These are phyloP conservation scores for Calonectria hongkongensis DNA, from an alignment of 2,329 filamentous ascomycete species.

Conservation along the genomic window DNA sequence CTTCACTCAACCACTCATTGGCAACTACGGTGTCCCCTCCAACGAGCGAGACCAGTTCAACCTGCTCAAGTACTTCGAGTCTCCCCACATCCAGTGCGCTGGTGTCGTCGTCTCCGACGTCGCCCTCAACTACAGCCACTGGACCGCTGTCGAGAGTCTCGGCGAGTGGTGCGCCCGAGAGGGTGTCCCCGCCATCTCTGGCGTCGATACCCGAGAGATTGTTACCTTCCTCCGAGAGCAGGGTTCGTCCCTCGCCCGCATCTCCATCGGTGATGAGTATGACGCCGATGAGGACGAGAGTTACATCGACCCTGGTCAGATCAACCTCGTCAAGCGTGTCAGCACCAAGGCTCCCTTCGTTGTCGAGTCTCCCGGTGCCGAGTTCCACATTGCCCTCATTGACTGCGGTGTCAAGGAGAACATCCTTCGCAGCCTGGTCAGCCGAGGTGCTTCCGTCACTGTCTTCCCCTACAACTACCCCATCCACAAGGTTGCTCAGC, in stretches of 20 bases:
- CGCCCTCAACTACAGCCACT: conserved; percentile 95
- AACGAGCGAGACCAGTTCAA: conserved; percentile 89
- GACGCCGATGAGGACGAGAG: conserved; percentile 98
- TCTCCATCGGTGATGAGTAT: conserved; percentile 97
- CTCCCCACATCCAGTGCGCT: conserved; percentile 95
- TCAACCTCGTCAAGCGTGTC: conserved; percentile 96
- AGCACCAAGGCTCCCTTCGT: conserved; percentile 99
- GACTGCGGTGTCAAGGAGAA: conserved; percentile 99
- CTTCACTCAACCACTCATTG: conserved; percentile 98
- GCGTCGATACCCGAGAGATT: conserved; percentile 96
- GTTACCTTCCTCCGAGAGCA: conserved; percentile 97
- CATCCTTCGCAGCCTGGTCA: conserved; percentile 95
- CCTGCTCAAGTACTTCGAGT: conserved; percentile 98
- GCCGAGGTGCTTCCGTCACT: conserved; percentile 92
- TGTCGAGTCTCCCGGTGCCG: conserved; percentile 87
- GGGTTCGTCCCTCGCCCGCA: conserved; percentile 95
- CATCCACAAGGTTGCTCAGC: conserved; percentile 97
- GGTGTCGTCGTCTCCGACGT: conserved; percentile 97
- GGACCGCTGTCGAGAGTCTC: conserved; percentile 97
- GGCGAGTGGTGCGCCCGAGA: conserved; percentile 96
- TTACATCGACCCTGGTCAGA: conserved; percentile 94
- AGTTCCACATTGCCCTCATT: conserved; percentile 93
- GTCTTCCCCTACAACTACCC: conserved; percentile 98
- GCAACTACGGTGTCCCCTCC: conserved; percentile 98
- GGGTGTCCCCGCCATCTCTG: conserved; percentile 95